Evolutionary conservation across 192 early-diverging fungal species (phyloP).

Genomic region (Umbelopsis vinacea): DNA sequence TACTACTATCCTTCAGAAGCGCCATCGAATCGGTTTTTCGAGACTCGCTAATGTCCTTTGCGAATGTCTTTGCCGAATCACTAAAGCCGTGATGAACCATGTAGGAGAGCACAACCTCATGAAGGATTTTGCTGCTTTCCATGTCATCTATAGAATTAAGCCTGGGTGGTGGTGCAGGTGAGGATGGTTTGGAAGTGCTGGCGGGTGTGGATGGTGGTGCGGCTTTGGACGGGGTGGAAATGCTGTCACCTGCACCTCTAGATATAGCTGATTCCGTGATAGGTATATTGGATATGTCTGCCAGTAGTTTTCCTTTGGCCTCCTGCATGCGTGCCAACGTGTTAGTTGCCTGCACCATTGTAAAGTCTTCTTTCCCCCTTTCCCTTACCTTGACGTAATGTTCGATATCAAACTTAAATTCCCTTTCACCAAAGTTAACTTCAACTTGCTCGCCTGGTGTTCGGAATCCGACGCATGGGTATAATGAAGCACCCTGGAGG

Average conservation of each 20-base stretch:
- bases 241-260: not conserved
- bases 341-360: not conserved
- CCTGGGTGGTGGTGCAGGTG: not conserved
- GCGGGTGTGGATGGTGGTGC: not conserved
- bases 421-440: conserved; percentile 65
- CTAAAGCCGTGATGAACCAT: conserved; percentile 81
- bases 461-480: conserved; percentile 65
- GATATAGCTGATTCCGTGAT: not conserved
- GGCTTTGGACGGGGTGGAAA: not conserved
- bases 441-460: conserved; percentile 57
- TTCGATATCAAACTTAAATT: conserved; percentile 67
- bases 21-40: not conserved
- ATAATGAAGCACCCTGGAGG: conserved; percentile 36
- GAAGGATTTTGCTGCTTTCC: conserved; percentile 12
- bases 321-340: not conserved
- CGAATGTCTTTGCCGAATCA: conserved; percentile 62
- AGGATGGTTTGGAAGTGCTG: not conserved
- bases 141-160: not conserved
- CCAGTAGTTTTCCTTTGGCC: conserved; percentile 3
- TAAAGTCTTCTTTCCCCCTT: not conserved
- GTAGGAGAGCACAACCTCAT: conserved; percentile 70
- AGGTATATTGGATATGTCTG: not conserved
- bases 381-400: conserved; percentile 31
- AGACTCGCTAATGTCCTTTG: conserved; percentile 23
- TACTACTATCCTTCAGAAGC: not conserved